These are phyloP conservation scores for Obelidium mucronatum DNA, from an alignment of 192 early-diverging fungal genomes.

Conservation along the genomic window DNA sequence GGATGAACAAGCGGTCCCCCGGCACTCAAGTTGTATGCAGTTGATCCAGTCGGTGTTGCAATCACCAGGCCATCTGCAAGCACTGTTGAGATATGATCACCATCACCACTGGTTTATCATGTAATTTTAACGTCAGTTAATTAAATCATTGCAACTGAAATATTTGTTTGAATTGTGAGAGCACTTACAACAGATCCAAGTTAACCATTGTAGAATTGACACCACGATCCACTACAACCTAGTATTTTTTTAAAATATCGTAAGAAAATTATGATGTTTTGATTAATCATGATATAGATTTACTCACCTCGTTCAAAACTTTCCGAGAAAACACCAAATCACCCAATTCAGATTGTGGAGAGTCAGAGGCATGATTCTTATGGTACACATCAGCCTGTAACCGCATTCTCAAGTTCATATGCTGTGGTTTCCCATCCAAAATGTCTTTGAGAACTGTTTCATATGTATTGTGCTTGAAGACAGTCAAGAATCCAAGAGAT, in stretches of 20 bases:
- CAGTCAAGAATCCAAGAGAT: slow-evolving; percentile 94
- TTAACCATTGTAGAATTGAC: slow-evolving; percentile 46
- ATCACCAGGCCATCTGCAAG: slow-evolving; percentile 96
- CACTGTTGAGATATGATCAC: slow-evolving; percentile 90
- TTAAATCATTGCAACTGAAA: no score
- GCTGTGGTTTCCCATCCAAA: slow-evolving; percentile 34
- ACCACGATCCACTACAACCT: slow-evolving; percentile 84
- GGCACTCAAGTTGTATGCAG: slow-evolving; percentile 75
- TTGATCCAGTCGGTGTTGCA: slow-evolving; percentile 89
- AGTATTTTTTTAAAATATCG: no score
- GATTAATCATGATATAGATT: no score
- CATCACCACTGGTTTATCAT: slow-evolving; percentile 66
- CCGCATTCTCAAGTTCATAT: slow-evolving; percentile 86
- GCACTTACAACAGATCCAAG: slow-evolving; percentile 69
- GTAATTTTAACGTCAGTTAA: no score
- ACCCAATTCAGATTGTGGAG: slow-evolving; percentile 43
- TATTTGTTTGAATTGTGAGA: not conserved
- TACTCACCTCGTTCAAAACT: slow-evolving; percentile 80
- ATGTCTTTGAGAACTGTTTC: slow-evolving; percentile 65
- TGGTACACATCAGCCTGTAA: slow-evolving; percentile 37
- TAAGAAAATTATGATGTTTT: not conserved
- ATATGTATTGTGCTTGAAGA: slow-evolving; percentile 77
- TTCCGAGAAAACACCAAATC: slow-evolving; percentile 70
- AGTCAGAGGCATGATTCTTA: slow-evolving; percentile 44
- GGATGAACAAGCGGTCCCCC: slow-evolving; percentile 94